Base-by-base conservation (phyloP, 2,329 filamentous ascomycete species). In the Aspergillus ibericus region DNA sequence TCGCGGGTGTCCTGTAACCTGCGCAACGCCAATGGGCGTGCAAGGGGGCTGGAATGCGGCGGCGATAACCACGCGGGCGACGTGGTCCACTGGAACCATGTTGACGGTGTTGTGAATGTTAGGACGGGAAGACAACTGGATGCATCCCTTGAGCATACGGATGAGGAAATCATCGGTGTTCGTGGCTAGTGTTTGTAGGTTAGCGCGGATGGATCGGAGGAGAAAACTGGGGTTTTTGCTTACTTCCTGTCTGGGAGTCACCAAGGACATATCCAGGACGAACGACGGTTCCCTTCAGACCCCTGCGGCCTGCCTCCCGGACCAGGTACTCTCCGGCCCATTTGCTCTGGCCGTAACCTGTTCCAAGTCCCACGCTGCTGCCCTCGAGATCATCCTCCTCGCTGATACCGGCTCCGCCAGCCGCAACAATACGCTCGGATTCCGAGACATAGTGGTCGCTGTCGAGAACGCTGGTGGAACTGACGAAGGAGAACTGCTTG, bases 121-220 rank as follows among this genome's bases (percentile, higher is more conserved):
- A 1, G 93, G 93, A 0, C 91, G 83, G 2, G 82, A 81, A 2
- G 79, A 79, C 2, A 97, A 81, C 75, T 98, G 93, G 52, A 96
- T 80, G 68, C 92, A 96, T 58, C 92, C 93, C 78, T 97, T 96
- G 57, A 88, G 78, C 77, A 97, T 85, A 38, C 93, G 86, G 63
- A 96, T 84, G 6, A 98, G 78, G 80, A 97, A 98, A 75, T 97
- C 93, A 70, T 98, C 93, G 1, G 88, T 93, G 73, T 89, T 91
- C 72, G 79, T 89, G 62, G 68, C 63, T 66, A 52, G 18, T 16
- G 34, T 20, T 56, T 44, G 44, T 15, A 40, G 3, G 20, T 52
- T 44, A 34, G 34, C 12, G 29, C 18, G 29, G n/a, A 13, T 10
- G 27, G 15, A 25, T 34, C 4, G 9, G n/a, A 55, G 25, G 29